Evolutionary conservation across 495 filamentous ascomycete genomes (phyloP), one percentile per base, ranked within the genome.

Genomic region (Aspergillus conjunctus): DNA sequence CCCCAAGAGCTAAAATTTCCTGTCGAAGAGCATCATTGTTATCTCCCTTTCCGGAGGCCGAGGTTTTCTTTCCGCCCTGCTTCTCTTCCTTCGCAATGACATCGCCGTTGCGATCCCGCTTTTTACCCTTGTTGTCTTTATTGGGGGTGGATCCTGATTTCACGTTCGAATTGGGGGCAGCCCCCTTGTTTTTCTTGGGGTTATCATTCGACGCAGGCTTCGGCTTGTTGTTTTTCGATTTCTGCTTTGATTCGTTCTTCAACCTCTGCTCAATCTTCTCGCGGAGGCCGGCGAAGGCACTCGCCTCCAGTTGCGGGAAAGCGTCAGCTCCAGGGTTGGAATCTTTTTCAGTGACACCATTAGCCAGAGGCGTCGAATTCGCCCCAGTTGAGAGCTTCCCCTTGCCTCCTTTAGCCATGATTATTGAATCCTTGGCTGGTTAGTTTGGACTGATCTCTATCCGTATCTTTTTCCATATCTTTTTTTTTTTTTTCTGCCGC

Each of bases 1-100:
- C 91, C 18, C 91, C 91, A 41, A 95, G 79, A 20, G 86, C 87
- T 56, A 85, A 69, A 62, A 95, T 91, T 65, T 93, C 91, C 62
- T 87, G 82, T 32, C 90, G 79, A 34, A 90, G 73, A 31, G 68
- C 65, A 64, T 75, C 71, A 51, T 77, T 69, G 30, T 66, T 64
- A 10, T 62, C 66, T n/a, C 34, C 51, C 17, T 63, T 64, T n/a
- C 62, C 56, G 4, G 62, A 50, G 17, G 67, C 72, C n/a, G 54
- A 60, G 49, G 61, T 71, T 32, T 56, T 60, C 54, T 66, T 73
- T 31, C 59, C 63, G 30, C 32, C 34, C 39, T 72, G 70, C 59
- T 73, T 67, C 54, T 75, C 59, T 43, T 66, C 65, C 30, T 70
- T 70, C 37, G 71, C 69, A 59, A 77, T 82, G 60, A 80, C 74